Evolutionary conservation across 768 basidiomycete genomes (phyloP).

Genomic region (Pholiota microspora): DNA sequence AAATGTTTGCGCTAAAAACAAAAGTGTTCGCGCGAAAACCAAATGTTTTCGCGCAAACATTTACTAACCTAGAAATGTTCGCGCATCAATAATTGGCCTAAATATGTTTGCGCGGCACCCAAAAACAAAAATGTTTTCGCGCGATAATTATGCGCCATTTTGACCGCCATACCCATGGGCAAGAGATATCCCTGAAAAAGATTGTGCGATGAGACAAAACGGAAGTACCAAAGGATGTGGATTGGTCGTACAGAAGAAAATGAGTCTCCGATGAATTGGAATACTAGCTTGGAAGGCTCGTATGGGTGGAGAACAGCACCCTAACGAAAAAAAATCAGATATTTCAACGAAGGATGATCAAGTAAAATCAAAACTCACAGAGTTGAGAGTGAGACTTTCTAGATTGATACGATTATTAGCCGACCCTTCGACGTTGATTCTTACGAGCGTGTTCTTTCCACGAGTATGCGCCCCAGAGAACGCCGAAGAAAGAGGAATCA

Average conservation of each 20-base stretch:
- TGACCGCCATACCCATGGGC: too few species aligned
- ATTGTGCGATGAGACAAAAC: not conserved
- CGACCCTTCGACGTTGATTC: constrained; percentile 58
- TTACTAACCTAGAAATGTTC: too few species aligned
- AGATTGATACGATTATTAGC: constrained; percentile 55
- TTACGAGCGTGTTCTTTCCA: constrained; percentile 28
- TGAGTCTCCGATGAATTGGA: constrained; percentile 60
- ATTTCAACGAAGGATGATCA: not conserved
- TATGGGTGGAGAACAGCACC: constrained; percentile 47
- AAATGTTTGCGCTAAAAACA: too few species aligned
- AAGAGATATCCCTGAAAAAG: constrained; percentile 50
- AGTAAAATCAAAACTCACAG: constrained; percentile 24
- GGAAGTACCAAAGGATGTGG: not conserved
- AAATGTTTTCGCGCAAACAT: too few species aligned
- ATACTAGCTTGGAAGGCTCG: constrained; percentile 39
- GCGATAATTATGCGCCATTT: too few species aligned
- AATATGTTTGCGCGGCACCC: too few species aligned
- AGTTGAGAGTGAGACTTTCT: constrained; percentile 42
- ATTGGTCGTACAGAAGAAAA: constrained; percentile 43
- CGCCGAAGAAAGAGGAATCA: constrained; percentile 31
- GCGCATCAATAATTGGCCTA: too few species aligned
- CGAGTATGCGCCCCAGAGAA: not conserved
- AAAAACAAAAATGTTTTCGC: too few species aligned
- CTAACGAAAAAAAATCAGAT: constrained; percentile 20
- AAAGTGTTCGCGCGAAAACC: too few species aligned